A percentile compares a stretch with the other conserved stretches of the same genome.
Evolutionary conservation across 1,284 basidiomycete genomes (phyloP).

Genomic region (Phaffia rhodozyma): DNA sequence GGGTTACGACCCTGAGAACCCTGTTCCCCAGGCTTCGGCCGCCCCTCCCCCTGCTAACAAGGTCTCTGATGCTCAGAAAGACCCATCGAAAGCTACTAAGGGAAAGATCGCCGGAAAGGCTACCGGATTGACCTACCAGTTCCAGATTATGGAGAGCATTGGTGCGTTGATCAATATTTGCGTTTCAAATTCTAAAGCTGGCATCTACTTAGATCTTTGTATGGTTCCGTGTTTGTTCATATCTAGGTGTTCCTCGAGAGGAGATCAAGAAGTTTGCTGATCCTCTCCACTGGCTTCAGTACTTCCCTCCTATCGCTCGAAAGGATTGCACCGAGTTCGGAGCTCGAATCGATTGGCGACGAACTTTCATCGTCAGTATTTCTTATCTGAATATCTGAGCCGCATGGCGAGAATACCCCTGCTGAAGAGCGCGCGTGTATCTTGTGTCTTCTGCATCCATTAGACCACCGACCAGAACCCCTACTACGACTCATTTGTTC

Average conservation of each 20-base stretch:
- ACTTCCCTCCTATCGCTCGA: slow-evolving; percentile 92
- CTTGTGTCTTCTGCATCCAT: neutral
- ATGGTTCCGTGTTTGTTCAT: neutral
- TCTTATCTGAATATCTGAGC: neutral
- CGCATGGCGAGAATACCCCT: neutral
- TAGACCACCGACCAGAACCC: slow-evolving; percentile 74
- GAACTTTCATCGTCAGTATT: slow-evolving; percentile 57
- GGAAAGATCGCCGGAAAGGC: slow-evolving; percentile 89
- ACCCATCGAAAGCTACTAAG: slow-evolving; percentile 72
- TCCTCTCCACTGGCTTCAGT: slow-evolving; percentile 78
- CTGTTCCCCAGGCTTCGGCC: slow-evolving; percentile 35
- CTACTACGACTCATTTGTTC: slow-evolving; percentile 93
- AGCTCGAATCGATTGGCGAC: slow-evolving; percentile 93
- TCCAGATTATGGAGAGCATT: slow-evolving; percentile 96
- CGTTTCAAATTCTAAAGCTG: neutral
- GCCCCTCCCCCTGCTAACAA: slow-evolving; percentile 31
- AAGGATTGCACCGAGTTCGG: slow-evolving; percentile 77
- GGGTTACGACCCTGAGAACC: slow-evolving; percentile 46
- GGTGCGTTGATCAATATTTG: slow-evolving; percentile 33
- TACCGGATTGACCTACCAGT: slow-evolving; percentile 91
- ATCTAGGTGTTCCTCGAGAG: slow-evolving; percentile 49
- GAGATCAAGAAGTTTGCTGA: slow-evolving; percentile 97
- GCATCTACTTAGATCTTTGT: too few relatives aligned
- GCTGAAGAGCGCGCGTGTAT: neutral
- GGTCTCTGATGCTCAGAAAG: slow-evolving; percentile 39